Conservation (phyloP, 2,329 filamentous ascomycete genomes). For the Pestalotiopsis fici region DNA sequence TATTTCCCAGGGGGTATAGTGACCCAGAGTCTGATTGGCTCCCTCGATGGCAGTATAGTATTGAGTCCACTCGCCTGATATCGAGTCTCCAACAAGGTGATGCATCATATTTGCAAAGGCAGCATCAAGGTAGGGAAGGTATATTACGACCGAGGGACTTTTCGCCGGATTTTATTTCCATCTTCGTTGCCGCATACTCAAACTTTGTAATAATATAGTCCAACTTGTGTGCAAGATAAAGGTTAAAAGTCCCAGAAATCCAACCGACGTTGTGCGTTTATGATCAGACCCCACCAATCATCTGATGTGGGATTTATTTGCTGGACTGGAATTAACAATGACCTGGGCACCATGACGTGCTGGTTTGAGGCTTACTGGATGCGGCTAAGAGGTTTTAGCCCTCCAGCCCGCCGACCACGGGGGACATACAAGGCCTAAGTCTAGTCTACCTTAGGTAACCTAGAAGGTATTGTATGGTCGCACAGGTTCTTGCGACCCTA, state of each 20-base stretch:
- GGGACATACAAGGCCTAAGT: background rate
- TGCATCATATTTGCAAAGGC: background rate
- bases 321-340: background rate
- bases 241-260: background rate
- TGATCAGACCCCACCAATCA: background rate
- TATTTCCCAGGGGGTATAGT: background rate
- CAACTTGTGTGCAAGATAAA: background rate
- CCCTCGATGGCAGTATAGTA: background rate
- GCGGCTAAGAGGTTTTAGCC: slow-evolving; percentile 2
- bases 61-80: background rate
- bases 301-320: background rate
- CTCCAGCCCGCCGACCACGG: background rate
- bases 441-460: too few relatives aligned
- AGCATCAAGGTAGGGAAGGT: background rate
- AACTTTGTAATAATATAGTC: background rate
- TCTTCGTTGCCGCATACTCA: background rate
- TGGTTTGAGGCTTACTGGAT: background rate
- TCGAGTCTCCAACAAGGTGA: background rate
- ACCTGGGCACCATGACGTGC: background rate
- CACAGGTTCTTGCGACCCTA: background rate
- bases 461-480: background rate
- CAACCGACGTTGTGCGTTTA: background rate
- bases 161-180: background rate
- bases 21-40: background rate
- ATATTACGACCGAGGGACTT: background rate